Evolutionary conservation across 257 asterid species (phyloP).

Genomic region (Plantago elongata): DNA sequence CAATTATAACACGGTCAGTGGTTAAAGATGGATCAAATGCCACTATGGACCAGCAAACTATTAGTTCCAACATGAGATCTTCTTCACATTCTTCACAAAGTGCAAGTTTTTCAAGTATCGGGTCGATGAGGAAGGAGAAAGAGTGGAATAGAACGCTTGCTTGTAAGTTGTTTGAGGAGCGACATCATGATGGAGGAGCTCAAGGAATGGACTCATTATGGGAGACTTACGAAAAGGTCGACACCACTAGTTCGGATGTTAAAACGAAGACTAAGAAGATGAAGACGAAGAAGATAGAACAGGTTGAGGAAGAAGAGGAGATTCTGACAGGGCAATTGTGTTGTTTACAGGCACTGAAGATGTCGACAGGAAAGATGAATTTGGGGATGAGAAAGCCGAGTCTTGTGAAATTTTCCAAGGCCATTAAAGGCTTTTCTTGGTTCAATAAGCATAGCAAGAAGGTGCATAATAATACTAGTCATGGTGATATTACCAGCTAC

Average conservation of each 20-base stretch:
- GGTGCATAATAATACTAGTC: slow-evolving; percentile 46
- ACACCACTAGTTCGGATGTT: slow-evolving; percentile 11
- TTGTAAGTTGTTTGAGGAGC: slow-evolving; percentile 72
- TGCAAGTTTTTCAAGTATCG: slow-evolving; percentile 21
- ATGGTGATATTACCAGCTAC: slow-evolving; percentile 38
- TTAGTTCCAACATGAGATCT: slow-evolving; percentile 15
- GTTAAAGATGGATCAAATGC: slow-evolving; percentile 42
- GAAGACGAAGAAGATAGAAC: slow-evolving; percentile 21
- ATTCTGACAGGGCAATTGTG: slow-evolving; percentile 44
- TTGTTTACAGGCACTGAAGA: slow-evolving; percentile 68
- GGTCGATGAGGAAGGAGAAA: slow-evolving; percentile 72
- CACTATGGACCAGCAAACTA: slow-evolving; percentile 7
- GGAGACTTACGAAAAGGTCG: slow-evolving; percentile 65
- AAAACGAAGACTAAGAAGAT: slow-evolving; percentile 22
- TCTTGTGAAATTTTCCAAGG: slow-evolving; percentile 68
- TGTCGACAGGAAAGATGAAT: slow-evolving; percentile 80
- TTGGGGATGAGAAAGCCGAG: slow-evolving; percentile 71
- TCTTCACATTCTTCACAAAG: slow-evolving; percentile 32
- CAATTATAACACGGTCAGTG: background rate
- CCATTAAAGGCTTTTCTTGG: slow-evolving; percentile 87
- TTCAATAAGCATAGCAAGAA: slow-evolving; percentile 63
- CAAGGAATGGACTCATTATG: slow-evolving; percentile 90
- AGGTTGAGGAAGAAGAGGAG: slow-evolving; percentile 25
- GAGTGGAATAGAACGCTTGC: slow-evolving; percentile 87
- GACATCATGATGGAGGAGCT: slow-evolving; percentile 43